A percentile compares a stretch with the other conserved stretches of the same genome.
Evolutionary conservation across 2,329 filamentous ascomycete species (phyloP).

Genomic region (Teratosphaeria destructans): DNA sequence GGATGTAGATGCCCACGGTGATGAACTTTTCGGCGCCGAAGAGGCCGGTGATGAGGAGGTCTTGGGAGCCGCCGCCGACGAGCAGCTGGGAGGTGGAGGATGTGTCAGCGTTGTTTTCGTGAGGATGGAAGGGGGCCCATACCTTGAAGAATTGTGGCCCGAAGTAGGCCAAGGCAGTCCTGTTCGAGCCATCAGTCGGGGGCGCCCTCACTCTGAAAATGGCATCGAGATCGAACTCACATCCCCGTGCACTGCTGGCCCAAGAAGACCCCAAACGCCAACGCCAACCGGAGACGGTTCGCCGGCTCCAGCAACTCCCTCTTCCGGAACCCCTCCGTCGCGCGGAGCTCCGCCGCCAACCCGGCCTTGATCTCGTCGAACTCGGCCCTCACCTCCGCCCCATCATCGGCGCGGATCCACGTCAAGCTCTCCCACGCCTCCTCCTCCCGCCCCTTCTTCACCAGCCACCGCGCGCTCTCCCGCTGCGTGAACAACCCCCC

Average conservation of each 20-base stretch:
- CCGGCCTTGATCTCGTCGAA: constrained; percentile 18
- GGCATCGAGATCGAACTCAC: neutral
- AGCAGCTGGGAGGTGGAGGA: neutral
- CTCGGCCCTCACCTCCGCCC: neutral
- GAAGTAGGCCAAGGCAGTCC: neutral
- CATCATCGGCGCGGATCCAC: constrained; percentile 42
- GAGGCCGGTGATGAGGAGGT: constrained; percentile 2
- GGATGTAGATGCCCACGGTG: neutral
- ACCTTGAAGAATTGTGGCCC: constrained; percentile 1
- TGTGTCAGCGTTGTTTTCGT: no score
- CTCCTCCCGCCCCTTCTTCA: constrained; percentile 34
- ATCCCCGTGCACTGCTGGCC: neutral
- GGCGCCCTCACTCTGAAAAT: neutral
- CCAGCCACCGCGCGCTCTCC: constrained; percentile 44
- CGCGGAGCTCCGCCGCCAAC: constrained; percentile 36
- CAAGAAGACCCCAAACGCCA: neutral
- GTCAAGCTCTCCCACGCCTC: constrained; percentile 40
- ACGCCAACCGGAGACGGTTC: constrained; percentile 24
- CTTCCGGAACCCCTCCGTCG: constrained; percentile 24
- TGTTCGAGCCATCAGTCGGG: neutral
- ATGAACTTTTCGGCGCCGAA: constrained; percentile 1
- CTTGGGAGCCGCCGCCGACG: neutral
- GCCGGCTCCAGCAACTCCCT: constrained; percentile 35
- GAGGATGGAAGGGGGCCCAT: no score
- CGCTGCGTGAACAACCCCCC: constrained; percentile 40